Evolutionary conservation across 352 stramenopile species (phyloP).

Genomic region (Phytophthora kernoviae): DNA sequence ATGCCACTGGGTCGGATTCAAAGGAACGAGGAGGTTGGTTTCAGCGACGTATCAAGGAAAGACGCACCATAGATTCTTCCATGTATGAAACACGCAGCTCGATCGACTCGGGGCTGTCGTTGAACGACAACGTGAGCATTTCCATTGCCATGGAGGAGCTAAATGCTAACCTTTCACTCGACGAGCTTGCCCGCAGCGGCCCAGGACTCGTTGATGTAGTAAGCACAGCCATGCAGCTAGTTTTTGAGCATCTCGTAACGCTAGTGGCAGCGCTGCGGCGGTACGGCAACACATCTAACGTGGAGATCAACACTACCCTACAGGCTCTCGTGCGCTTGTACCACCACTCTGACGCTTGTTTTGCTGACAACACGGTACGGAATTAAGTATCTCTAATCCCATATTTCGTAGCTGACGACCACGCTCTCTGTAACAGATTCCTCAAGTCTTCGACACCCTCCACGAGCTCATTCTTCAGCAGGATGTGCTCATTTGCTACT

Average conservation of each 20-base stretch:
- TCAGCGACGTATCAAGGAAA: slow-evolving; percentile 42
- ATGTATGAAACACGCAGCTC: slow-evolving; percentile 47
- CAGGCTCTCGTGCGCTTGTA: slow-evolving; percentile 59
- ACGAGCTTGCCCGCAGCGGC: slow-evolving; percentile 35
- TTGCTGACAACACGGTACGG: slow-evolving; percentile 45
- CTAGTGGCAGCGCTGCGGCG: slow-evolving; percentile 42
- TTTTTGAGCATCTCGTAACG: slow-evolving; percentile 48
- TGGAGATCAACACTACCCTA: slow-evolving; percentile 50
- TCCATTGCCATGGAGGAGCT: slow-evolving; percentile 58
- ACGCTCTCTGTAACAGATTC: slow-evolving; percentile 32
- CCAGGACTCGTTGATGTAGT: slow-evolving; percentile 40
- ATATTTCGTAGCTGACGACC: neutral
- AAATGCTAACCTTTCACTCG: slow-evolving; percentile 55
- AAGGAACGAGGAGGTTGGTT: slow-evolving; percentile 36
- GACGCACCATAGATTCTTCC: slow-evolving; percentile 20
- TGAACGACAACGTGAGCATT: slow-evolving; percentile 56
- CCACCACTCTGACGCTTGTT: slow-evolving; percentile 43
- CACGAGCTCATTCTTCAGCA: slow-evolving; percentile 63
- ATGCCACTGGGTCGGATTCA: slow-evolving; percentile 20
- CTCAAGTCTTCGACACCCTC: slow-evolving; percentile 52
- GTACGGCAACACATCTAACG: slow-evolving; percentile 39
- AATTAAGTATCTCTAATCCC: slow-evolving; percentile 1
- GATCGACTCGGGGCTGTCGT: slow-evolving; percentile 48
- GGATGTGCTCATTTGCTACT: slow-evolving; percentile 69
- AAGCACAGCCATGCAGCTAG: slow-evolving; percentile 51